phyloP scores from a whole-genome alignment of 1,284 basidiomycete genomes.

The Apiotrichum laibachii region DNA sequence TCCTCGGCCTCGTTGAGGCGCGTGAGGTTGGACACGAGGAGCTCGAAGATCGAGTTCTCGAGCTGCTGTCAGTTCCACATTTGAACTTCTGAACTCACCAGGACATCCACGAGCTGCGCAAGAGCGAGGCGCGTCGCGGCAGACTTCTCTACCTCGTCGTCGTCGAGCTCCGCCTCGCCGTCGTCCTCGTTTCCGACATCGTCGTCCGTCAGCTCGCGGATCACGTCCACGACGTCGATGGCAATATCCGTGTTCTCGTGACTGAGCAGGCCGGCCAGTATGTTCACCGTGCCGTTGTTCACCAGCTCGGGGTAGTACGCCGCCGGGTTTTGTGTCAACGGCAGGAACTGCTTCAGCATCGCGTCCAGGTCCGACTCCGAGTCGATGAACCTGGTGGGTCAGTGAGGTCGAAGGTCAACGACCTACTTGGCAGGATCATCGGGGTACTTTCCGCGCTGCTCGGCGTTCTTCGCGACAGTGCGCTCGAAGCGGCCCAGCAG shows the following conservation, averaged over 20 bases:
- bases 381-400: constrained; percentile 78
- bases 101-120: constrained; percentile 66
- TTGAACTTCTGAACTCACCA: constrained; percentile 58
- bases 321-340: constrained; percentile 81
- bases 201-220: constrained; percentile 91
- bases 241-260: constrained; percentile 94
- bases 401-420: not conserved
- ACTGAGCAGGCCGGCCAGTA: constrained; percentile 76
- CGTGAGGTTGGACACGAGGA: constrained; percentile 83
- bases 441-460: constrained; percentile 86
- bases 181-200: constrained; percentile 72
- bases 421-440: constrained; percentile 83
- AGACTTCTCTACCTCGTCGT: constrained; percentile 61
- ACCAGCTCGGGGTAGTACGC: constrained; percentile 87
- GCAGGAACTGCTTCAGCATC: constrained; percentile 77
- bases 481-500: constrained; percentile 80
- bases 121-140: constrained; percentile 54
- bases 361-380: constrained; percentile 92
- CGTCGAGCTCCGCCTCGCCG: constrained; percentile 55
- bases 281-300: constrained; percentile 63
- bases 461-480: constrained; percentile 87
- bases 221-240: constrained; percentile 82
- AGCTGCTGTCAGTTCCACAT: constrained; percentile 56
- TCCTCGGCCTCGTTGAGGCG: constrained; percentile 75
- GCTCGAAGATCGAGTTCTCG: constrained; percentile 75